These are phyloP conservation scores for Epichloe hybrida DNA, from an alignment of 2,329 filamentous ascomycete genomes.

Conservation along the genomic window DNA sequence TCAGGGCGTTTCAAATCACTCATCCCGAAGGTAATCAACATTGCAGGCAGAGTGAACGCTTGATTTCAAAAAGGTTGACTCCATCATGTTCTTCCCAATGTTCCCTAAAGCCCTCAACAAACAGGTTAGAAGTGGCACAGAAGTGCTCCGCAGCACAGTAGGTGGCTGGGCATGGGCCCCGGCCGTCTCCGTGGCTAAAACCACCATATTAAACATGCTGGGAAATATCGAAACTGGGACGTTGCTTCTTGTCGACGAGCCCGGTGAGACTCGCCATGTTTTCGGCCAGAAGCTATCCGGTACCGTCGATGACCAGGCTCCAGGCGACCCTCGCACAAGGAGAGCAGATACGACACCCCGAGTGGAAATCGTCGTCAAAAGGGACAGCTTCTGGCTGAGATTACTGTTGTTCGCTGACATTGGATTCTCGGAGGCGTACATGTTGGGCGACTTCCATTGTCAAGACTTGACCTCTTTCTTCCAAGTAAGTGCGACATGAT, in stretches of 20 bases:
- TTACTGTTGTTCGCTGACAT: slow-evolving; percentile 59
- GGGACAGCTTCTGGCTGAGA: slow-evolving; percentile 58
- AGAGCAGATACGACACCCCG: slow-evolving; percentile 23
- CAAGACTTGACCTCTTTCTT: slow-evolving; percentile 56
- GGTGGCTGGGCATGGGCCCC: slow-evolving; percentile 34
- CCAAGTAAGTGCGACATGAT: slow-evolving; percentile 29
- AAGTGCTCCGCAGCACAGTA: slow-evolving; percentile 27
- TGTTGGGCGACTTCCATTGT: slow-evolving; percentile 58
- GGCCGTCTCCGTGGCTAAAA: slow-evolving; percentile 31
- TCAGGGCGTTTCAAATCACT: not conserved
- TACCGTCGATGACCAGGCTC: slow-evolving; percentile 21
- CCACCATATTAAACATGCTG: slow-evolving; percentile 30
- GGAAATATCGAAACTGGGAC: slow-evolving; percentile 34
- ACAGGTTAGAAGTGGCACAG: slow-evolving; percentile 10
- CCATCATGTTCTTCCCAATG: not conserved
- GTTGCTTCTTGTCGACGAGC: slow-evolving; percentile 33
- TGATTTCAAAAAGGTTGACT: not conserved
- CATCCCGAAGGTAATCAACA: not conserved
- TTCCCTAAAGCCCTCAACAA: slow-evolving; percentile 1
- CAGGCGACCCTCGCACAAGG: slow-evolving; percentile 20
- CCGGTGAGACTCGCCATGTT: slow-evolving; percentile 24
- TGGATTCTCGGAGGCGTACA: slow-evolving; percentile 62
- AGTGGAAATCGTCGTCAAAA: slow-evolving; percentile 45
- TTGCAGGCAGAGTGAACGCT: not conserved
- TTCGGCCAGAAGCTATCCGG: slow-evolving; percentile 32